Conservation (phyloP, 768 basidiomycete genomes). For the Russula earlei region DNA sequence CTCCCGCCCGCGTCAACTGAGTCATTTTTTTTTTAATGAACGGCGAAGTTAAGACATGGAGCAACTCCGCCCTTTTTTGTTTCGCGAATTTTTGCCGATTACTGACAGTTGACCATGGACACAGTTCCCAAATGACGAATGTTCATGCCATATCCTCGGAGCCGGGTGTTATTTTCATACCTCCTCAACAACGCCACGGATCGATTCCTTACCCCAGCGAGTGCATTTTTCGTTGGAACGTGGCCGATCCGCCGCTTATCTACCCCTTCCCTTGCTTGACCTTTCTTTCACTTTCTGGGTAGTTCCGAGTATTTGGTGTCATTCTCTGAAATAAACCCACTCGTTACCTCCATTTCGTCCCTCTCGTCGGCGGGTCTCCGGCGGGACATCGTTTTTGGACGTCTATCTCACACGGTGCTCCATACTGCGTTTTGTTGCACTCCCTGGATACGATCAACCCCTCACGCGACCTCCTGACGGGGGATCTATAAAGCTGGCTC, state of each 20-base stretch:
- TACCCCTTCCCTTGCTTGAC: neutral
- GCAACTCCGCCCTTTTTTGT: neutral
- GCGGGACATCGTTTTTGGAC: neutral
- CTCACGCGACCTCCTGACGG: neutral
- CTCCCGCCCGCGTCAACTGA: no score
- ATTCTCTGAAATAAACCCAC: neutral
- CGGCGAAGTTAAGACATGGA: neutral
- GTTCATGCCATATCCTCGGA: neutral
- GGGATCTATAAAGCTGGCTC: slow-evolving; percentile 3
- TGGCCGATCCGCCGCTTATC: neutral
- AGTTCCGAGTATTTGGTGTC: neutral
- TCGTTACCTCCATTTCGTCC: neutral
- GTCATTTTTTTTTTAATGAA: no score
- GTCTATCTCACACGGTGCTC: neutral
- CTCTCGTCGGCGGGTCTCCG: neutral
- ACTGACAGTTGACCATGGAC: neutral
- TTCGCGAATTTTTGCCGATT: neutral
- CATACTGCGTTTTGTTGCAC: neutral
- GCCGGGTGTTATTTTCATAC: neutral
- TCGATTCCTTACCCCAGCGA: neutral
- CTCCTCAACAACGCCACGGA: neutral
- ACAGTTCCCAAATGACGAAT: neutral
- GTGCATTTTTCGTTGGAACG: neutral
- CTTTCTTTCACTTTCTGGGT: neutral
- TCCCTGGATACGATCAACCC: no score